Evolutionary conservation across 768 basidiomycete genomes (phyloP), one percentile per base, ranked within the genome.

Genomic region (Lentinula lateritia): DNA sequence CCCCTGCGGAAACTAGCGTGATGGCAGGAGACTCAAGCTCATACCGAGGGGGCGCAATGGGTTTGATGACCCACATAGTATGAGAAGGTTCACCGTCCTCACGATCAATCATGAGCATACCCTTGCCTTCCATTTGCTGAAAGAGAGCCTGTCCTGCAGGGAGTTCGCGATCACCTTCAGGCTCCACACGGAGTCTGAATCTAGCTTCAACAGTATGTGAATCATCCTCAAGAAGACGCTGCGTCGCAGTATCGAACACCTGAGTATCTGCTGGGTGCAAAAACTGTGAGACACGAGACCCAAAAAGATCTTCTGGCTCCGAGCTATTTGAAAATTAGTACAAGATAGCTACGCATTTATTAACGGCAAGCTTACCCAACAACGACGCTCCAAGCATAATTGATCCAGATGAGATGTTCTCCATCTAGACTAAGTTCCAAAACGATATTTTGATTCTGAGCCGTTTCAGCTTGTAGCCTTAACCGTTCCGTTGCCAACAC

Each of bases 21-120:
- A 89, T 83, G 57, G 83, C 72, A n/a, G 83, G 81, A n/a, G 84
- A 79, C 48, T 85, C 80, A 64, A 86, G 77, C 69, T 90, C 85
- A 66, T 83, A 86, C 58, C 87, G 86, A 57, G 91, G 84, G 53
- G 86, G 76, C 45, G 85, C 83, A 61, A 89, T 82, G 36, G 93
- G 92, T 71, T 89, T 93, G 73, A 95, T 85, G 50, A 96, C 94
- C 95, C 95, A 98, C 95, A 98, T 97, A 13, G 95, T 96, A 73
- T 98, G 97, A 15, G 94, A 92, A 13, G 93, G 87, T 62, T 85
- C 83, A 16, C 90, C 90, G 58, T 88, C 89, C 70, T 94, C 86
- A 36, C 95, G 87, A 77, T 98, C 95, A 62, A 92, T 83, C 88
- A 98, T 95, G 67, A 98, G 84, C 97, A 99, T 98, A 16, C 97